These are phyloP conservation scores for Carex cristatella DNA, from an alignment of 176 grass and related monocot genomes.

Conservation along the genomic window DNA sequence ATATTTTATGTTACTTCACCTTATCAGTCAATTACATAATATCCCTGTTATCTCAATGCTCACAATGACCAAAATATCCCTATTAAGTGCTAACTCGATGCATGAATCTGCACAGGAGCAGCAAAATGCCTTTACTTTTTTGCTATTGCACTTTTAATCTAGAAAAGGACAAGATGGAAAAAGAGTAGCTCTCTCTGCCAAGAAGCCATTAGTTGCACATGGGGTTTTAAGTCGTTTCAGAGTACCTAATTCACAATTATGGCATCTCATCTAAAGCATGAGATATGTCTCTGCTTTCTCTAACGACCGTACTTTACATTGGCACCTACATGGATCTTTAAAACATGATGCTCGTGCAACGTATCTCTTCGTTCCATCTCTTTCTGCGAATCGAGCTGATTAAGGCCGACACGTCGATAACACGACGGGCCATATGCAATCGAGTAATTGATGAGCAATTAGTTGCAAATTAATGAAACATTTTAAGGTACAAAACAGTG, in stretches of 20 bases:
- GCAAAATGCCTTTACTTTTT: background rate
- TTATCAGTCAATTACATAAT: background rate
- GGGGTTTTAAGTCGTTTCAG: background rate
- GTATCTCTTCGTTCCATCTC: background rate
- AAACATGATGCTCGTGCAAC: background rate
- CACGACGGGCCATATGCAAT: too few relatives aligned
- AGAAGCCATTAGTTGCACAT: background rate
- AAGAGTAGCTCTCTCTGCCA: background rate
- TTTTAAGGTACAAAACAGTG: too few relatives aligned
- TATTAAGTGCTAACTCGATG: background rate
- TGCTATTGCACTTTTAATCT: background rate
- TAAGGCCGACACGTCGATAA: background rate
- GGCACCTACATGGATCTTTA: background rate
- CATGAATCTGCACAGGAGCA: background rate
- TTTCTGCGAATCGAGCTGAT: background rate
- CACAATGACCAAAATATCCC: too few relatives aligned
- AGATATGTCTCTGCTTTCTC: background rate
- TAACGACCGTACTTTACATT: background rate
- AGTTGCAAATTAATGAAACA: background rate
- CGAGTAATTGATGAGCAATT: background rate
- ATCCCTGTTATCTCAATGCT: background rate
- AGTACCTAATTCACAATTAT: background rate
- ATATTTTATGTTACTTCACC: background rate
- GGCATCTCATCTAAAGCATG: background rate
- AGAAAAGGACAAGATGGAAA: background rate